phyloP scores from a whole-genome alignment of 2,329 filamentous ascomycete species.

The Aspergillus unguis region DNA sequence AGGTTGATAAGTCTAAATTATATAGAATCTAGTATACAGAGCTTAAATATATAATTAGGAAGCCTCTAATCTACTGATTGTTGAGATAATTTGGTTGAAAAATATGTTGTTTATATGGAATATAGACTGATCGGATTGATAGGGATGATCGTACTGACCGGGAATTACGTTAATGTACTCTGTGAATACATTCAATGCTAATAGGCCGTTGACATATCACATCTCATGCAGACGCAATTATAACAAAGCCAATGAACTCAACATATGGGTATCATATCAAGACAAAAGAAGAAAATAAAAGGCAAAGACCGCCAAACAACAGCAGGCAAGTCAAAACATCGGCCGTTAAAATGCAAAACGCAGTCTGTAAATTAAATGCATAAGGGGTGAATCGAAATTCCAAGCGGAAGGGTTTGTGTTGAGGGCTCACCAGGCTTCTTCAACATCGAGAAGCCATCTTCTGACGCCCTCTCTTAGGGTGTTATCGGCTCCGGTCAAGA shows the following conservation, averaged over 20 bases:
- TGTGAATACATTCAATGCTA: background rate
- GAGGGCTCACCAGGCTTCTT: slow-evolving; percentile 40
- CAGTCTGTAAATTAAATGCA: background rate
- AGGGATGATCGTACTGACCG: no score
- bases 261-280: slow-evolving; percentile 28
- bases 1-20: background rate
- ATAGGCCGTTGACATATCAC: slow-evolving; percentile 10
- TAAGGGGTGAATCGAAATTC: background rate
- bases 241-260: slow-evolving; percentile 15
- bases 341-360: background rate
- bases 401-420: background rate
- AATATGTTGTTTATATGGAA: no score
- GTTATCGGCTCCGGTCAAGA: slow-evolving; percentile 43
- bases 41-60: no score
- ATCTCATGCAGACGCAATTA: slow-evolving; percentile 5
- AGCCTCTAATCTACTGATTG: no score
- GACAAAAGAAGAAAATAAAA: background rate
- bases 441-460: slow-evolving; percentile 53
- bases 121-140: no score
- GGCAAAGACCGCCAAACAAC: slow-evolving; percentile 1
- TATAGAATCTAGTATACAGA: no score
- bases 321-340: background rate
- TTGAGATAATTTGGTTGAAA: no score
- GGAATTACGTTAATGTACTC: no score
- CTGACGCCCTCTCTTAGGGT: slow-evolving; percentile 56